Evolutionary conservation across 108 stramenopile genomes (phyloP).

Genomic region (Cyclostephanos tholiformis): DNA sequence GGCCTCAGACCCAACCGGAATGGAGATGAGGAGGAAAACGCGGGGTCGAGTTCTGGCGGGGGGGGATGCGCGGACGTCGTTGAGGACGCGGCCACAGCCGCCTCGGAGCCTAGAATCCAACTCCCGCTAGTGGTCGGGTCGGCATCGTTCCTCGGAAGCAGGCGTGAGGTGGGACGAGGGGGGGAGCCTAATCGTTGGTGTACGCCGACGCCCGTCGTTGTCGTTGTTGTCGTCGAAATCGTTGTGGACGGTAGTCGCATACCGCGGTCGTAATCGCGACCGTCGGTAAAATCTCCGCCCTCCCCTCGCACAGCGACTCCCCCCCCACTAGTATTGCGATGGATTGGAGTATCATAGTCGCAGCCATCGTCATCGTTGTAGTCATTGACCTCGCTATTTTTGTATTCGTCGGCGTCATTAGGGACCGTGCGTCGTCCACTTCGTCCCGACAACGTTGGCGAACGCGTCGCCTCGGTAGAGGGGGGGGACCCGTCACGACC

Average conservation of each 20-base stretch:
- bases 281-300: neutral
- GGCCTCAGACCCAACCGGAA: slow-evolving; percentile 36
- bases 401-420: too few relatives aligned
- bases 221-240: slow-evolving; percentile 4
- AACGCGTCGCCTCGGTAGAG: neutral
- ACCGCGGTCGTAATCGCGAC: too few relatives aligned
- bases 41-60: neutral
- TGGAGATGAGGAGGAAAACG: slow-evolving; percentile 30
- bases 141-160: too few relatives aligned
- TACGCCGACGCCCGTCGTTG: neutral
- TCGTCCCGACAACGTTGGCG: neutral
- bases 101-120: too few relatives aligned
- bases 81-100: neutral
- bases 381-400: neutral
- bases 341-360: slow-evolving; percentile 37
- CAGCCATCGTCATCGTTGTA: neutral
- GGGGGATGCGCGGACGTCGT: neutral
- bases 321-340: slow-evolving; percentile 24
- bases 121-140: too few relatives aligned
- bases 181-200: neutral
- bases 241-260: too few relatives aligned
- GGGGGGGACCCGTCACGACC: neutral
- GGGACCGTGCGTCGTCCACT: slow-evolving; percentile 1
- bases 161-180: neutral
- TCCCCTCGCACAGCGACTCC: neutral